Base-by-base conservation (phyloP, 345 rosid genomes). In the Lepidium didymum region DNA sequence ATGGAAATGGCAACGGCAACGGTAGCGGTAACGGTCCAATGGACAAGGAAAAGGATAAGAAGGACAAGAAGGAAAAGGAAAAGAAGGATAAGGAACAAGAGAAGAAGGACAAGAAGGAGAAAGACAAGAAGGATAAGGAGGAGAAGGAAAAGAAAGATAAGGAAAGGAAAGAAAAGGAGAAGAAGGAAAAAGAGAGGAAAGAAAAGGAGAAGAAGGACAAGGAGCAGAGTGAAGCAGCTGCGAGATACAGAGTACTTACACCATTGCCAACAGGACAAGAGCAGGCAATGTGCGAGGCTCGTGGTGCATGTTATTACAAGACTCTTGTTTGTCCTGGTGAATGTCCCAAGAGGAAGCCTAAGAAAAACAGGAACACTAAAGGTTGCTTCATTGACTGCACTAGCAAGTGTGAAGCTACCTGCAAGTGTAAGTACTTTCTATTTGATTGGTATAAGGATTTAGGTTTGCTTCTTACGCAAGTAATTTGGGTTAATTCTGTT, bases 391-490 rank as follows among this genome's bases (percentile, higher is more conserved):
- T 91, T 60, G 81, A 88, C 44, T 88, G 93, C 78, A 76, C 84
- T 70, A 80, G 79, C 85, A 88, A 86, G 72, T 88, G 92, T 41
- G 96, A 91, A 77, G 89, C 70, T 74, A 83, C 83, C 18, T 91
- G 97, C 89, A 91, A 86, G 73, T 81, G 96, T 90, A 83, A 81
- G 91, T 64, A 6, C 50, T 46, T 31, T 47, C 45, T 44, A 7
- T 36, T 33, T 18, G 31, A 19, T 9, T 15, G 33, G 13, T 2
- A 29, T 45, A 56, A 64, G 53, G 15, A 55, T 13, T 44, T 1
- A 4, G 6, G 19, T 14, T 25, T 16, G 15, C 69, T 67, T 67
- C 13, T 16, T 2, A 42, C 3, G 6, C 73, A 52, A 54, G 69
- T 27, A 60, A 61, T 11, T n/a, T 12, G 18, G 13, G 5, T 31